Evolutionary conservation across 2,329 filamentous ascomycete genomes (phyloP).

Genomic region (Botrytis galanthina): DNA sequence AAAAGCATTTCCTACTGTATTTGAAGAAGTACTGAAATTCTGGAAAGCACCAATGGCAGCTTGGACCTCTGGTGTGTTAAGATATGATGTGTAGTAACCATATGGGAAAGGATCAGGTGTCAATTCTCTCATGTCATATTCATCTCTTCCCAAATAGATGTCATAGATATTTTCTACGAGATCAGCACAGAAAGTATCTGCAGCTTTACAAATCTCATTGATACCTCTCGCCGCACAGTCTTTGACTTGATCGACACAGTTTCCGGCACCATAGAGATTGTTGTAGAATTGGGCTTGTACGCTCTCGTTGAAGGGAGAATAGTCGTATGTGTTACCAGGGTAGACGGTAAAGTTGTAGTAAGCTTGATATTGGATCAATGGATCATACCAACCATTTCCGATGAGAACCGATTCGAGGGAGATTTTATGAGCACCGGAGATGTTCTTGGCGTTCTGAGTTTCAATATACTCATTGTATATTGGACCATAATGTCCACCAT

Average conservation of each 20-base stretch:
- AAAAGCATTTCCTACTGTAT: slow-evolving; percentile 46
- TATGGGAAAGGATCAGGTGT: slow-evolving; percentile 57
- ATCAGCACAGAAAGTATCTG: slow-evolving; percentile 51
- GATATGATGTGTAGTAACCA: slow-evolving; percentile 53
- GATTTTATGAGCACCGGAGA: slow-evolving; percentile 48
- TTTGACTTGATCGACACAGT: slow-evolving; percentile 57
- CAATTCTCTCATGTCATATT: slow-evolving; percentile 59
- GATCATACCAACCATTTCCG: slow-evolving; percentile 59
- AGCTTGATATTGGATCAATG: slow-evolving; percentile 53
- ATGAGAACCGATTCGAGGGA: slow-evolving; percentile 51
- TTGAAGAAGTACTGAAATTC: slow-evolving; percentile 53
- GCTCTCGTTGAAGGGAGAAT: slow-evolving; percentile 50
- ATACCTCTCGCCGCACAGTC: slow-evolving; percentile 53
- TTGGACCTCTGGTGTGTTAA: slow-evolving; percentile 55
- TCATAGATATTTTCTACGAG: slow-evolving; percentile 54
- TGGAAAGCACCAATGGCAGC: slow-evolving; percentile 57
- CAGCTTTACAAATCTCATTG: slow-evolving; percentile 50
- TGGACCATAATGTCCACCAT: slow-evolving; percentile 58
- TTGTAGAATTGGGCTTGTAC: slow-evolving; percentile 54
- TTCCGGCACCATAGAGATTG: slow-evolving; percentile 58
- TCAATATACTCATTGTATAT: slow-evolving; percentile 58
- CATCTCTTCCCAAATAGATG: slow-evolving; percentile 51
- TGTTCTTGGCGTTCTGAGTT: slow-evolving; percentile 57
- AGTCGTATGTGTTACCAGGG: slow-evolving; percentile 53
- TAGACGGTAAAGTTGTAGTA: slow-evolving; percentile 56